Evolutionary conservation across 2,329 filamentous ascomycete genomes (phyloP), one percentile per base, ranked within the genome.

Genomic region (Metarhizium album): DNA sequence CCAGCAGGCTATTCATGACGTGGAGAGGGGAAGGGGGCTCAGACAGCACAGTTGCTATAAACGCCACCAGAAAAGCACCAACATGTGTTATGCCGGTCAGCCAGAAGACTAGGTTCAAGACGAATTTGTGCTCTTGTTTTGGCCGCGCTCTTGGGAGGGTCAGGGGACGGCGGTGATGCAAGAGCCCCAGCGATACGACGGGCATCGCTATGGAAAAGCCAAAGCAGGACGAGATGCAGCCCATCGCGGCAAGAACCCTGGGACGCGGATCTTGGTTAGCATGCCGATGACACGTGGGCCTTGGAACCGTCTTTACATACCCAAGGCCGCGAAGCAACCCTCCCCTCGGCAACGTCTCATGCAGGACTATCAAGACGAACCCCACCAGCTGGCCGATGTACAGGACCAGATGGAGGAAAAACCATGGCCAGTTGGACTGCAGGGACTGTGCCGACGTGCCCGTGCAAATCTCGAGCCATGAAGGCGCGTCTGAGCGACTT

Each of bases 361-460:
- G 38, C 7, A 53, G n/a, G 13, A 49, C 23, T 7, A 54, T 47
- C 3, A 52, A n/a, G 5, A 42, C 20, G 18, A 55, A 50, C 0
- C 49, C 47, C 1, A 51, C 29, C 4, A 55, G 27, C 18, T 55
- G 54, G n/a, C 50, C 45, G 9, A 52, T 23, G 46, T 55, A 55
- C 33, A 55, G 50, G 16, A 55, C 45, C 4, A 52, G 31, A 27
- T 55, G 54, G 13, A 55, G 52, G 7, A 42, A 51, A 33, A 55
- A 55, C 54, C 54, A 55, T 2, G 52, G 52, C 54, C 52, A 51
- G 16, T 47, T 29, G 4, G 46, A 18, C 18, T 18, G 35, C 8
- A 51, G 6, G 2, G 50, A 42, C 13, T n/a, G 3, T 8, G 51
- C 9, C 2, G 53, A 48, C 13, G 46, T 18, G 18, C 51, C 53